Evolutionary conservation across 163 green algal species (phyloP), one percentile per base, ranked within the genome.

Genomic region (Scenedesmus sp.): DNA sequence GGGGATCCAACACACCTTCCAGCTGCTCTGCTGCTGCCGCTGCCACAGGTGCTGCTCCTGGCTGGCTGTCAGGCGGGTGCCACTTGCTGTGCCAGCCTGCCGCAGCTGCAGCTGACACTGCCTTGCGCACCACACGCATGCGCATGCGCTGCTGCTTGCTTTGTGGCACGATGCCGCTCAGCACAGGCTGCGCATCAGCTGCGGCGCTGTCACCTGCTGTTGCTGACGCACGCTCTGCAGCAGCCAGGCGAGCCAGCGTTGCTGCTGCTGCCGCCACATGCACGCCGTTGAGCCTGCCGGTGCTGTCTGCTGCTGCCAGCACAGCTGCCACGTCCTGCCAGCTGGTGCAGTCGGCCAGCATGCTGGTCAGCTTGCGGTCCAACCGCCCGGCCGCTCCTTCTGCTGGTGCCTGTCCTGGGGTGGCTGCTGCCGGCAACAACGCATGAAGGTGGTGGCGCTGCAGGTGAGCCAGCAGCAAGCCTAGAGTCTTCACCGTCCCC

Each of bases 251-350:
- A 30, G 46, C 85, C 15, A 90, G 49, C 1, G 46, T 85, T 33
- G 85, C 85, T n/a, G 78, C 33, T 51, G 85, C 85, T 61, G 85
- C 85, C 24, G 85, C 85, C 9, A 90, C n/a, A 20, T 90, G 85
- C 30, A 84, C 33, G 24, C 15, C 49, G 30, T 85, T 90, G n/a
- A 90, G 85, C n/a, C 85, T 42, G 46, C 85, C 46, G 24, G 33
- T 20, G 20, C 30, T 56, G 30, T 90, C 46, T 43, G 85, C 85
- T 30, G 72, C 85, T 46, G 61, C 42, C 70, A 90, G 72, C 44
- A 84, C 85, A 15, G 33, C 85, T 33, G 85, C 85, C 24, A 90
- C 72, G 35, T 90, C 70, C 15, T 40, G 9, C 70, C 72, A 81
- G 85, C 70, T 83, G 85, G 43, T 73, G 51, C 85, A 65, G 70